phyloP scores from a whole-genome alignment of 495 filamentous ascomycete genomes.

The Penicillium egyptiacum region DNA sequence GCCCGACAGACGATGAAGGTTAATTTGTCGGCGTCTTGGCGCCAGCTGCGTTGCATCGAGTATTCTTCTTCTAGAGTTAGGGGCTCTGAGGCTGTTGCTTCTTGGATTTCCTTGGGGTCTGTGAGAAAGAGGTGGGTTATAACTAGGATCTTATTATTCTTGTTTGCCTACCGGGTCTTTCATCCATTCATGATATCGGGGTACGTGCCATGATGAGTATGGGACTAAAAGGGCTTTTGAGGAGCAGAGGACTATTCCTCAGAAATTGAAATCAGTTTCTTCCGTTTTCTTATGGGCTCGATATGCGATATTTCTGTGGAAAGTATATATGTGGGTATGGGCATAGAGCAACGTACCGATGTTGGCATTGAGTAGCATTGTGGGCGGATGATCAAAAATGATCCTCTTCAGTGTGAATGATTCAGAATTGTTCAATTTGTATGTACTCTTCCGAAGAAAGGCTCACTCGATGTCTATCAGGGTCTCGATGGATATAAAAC shows the following conservation, averaged over 20 bases:
- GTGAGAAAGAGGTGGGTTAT: not conserved
- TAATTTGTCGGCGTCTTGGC: slow-evolving; percentile 60
- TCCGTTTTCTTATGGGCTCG: not conserved
- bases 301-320: not conserved
- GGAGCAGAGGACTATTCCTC: slow-evolving; percentile 61
- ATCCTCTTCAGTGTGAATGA: not conserved
- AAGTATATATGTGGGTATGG: slow-evolving; percentile 9
- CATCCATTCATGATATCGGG: slow-evolving; percentile 87
- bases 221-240: slow-evolving; percentile 71
- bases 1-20: slow-evolving; percentile 48
- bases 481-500: slow-evolving; percentile 1
- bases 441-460: not conserved
- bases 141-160: not conserved
- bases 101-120: slow-evolving; percentile 64
- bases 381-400: not conserved
- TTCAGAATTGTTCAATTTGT: not conserved
- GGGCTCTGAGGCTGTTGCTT: slow-evolving; percentile 80
- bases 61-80: slow-evolving; percentile 78
- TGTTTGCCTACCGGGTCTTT: slow-evolving; percentile 64
- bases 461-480: not conserved
- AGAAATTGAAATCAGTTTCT: not conserved
- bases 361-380: slow-evolving; percentile 45
- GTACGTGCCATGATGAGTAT: slow-evolving; percentile 79
- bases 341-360: slow-evolving; percentile 31
- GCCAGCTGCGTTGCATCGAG: slow-evolving; percentile 81